Conservation (phyloP, 2,329 filamentous ascomycete genomes). For the Nannizziopsis arthrosporioides region DNA sequence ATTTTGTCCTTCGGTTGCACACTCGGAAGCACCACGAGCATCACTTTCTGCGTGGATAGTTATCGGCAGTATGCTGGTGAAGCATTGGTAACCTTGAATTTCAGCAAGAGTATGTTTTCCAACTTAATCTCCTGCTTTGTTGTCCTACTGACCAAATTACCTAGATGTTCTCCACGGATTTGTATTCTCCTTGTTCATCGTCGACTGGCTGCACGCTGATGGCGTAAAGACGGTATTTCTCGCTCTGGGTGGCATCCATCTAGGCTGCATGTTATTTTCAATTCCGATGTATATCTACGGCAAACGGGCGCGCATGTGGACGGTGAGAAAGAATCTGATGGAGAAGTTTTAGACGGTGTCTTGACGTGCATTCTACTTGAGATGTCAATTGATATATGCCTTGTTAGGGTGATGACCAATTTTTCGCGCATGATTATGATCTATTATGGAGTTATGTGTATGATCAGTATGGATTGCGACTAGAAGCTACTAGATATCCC, state of each 20-base stretch:
- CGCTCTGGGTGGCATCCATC: constrained; percentile 73
- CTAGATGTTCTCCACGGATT: constrained; percentile 73
- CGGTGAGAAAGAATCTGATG: constrained; percentile 72
- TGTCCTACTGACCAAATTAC: not conserved
- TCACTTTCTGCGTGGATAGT: constrained; percentile 88
- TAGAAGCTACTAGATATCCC: too few species aligned
- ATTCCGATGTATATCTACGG: constrained; percentile 93
- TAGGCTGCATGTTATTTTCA: constrained; percentile 59
- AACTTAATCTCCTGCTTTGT: not conserved
- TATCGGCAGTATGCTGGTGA: constrained; percentile 91
- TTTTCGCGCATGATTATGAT: too few species aligned
- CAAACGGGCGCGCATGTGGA: constrained; percentile 90
- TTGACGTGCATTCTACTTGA: not conserved
- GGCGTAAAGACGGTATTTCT: constrained; percentile 70
- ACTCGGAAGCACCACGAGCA: constrained; percentile 76
- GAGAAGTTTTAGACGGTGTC: constrained; percentile 50
- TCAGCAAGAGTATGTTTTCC: constrained; percentile 59
- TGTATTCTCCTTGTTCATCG: constrained; percentile 79
- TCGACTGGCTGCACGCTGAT: constrained; percentile 63
- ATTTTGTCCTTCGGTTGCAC: constrained; percentile 85
- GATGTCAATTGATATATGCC: not conserved
- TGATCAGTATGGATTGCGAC: too few species aligned
- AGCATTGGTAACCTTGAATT: constrained; percentile 86
- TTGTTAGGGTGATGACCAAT: not conserved
- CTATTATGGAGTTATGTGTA: too few species aligned